Evolutionary conservation across 2,329 filamentous ascomycete genomes (phyloP), one percentile per base, ranked within the genome.

Genomic region (Apiospora arundinis): DNA sequence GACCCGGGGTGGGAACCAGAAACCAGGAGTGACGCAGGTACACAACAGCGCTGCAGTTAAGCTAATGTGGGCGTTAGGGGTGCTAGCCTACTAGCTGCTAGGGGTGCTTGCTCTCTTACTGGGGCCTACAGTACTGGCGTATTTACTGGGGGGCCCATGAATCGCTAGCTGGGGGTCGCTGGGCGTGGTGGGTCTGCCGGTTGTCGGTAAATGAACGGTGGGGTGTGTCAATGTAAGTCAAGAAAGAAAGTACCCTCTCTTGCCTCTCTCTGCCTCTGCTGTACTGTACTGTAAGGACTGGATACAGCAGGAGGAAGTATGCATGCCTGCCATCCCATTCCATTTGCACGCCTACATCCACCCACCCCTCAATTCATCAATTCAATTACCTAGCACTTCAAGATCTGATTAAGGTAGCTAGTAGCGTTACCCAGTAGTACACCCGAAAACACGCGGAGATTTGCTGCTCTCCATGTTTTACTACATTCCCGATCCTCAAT

Each of bases 181-280:
- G 52, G 16, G 28, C 2, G 8, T 1, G 18, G 32, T 63, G 56
- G 56, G 32, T 21, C 56, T 40, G 56, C 56, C 56, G 56, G 18
- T 40, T 63, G 18, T 63, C 56, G 56, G 56, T 63, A 63, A 63
- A 63, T 63, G 56, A 63, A 63, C 56, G 56, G 56, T 63, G 56
- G 56, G 32, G 56, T 37, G 45, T 48, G 56, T 40, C 56, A 63
- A 63, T 63, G 56, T 63, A 63, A 63, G 28, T 18, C 16, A 32
- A 40, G 14, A 60, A 32, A 32, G 32, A 4, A 32, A 4, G 32
- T 32, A 32, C 32, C 32, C 32, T 32, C 32, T 32, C 32, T 32
- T 32, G 32, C 32, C 3, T 32, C 32, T 32, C 32, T 32, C 32
- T 32, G 32, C 6, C 32, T 32, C 32, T 32, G 32, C 32, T 32